Evolutionary conservation across 2,329 filamentous ascomycete species (phyloP), one percentile per base, ranked within the genome.

Genomic region (Lecanicillium sp.): DNA sequence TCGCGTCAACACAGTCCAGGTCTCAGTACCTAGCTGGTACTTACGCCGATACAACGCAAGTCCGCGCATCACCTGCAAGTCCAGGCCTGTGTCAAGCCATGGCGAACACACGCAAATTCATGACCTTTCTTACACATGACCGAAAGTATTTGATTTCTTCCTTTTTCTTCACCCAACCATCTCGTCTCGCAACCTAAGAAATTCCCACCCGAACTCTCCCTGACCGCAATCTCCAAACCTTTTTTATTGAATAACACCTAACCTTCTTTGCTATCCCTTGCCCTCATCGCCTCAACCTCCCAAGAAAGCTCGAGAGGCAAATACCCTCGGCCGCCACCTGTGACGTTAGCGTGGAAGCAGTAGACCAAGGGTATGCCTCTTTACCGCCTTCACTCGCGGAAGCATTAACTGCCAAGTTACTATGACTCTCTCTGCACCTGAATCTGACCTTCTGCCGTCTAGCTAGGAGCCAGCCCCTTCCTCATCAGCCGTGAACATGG

Each of bases 401-500:
- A 12, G 8, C 19, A n/a, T 27, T 19, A 9, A 14, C 6, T 19
- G 15, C n/a, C 8, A 8, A 5, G 10, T 26, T 8, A n/a, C 19
- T 5, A 26, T 30, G 23, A 9, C 12, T 24, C 9, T n/a, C 33
- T 14, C 26, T 29, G 9, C 19, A 4, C 11, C 38, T 10, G 10
- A 32, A 8, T 39, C n/a, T 46, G 24, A 46, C 35, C 12, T 20
- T 10, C 20, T 20, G 19, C 35, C 5, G 5, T 9, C 11, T 17
- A 39, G 35, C 14, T 17, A 1, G 12, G 26, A n/a, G n/a, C n/a
- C n/a, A n/a, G n/a, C n/a, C n/a, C n/a, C n/a, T n/a, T 6, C 23
- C 21, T 44, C 32, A 9, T 19, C 23, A 15, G 11, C 15, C 40
- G 15, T 36, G 17, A 52, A 15, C 33, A 58, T 62, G 60, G 59